phyloP scores from a whole-genome alignment of 73 alveolate species.

The Blepharisma japonicum region DNA sequence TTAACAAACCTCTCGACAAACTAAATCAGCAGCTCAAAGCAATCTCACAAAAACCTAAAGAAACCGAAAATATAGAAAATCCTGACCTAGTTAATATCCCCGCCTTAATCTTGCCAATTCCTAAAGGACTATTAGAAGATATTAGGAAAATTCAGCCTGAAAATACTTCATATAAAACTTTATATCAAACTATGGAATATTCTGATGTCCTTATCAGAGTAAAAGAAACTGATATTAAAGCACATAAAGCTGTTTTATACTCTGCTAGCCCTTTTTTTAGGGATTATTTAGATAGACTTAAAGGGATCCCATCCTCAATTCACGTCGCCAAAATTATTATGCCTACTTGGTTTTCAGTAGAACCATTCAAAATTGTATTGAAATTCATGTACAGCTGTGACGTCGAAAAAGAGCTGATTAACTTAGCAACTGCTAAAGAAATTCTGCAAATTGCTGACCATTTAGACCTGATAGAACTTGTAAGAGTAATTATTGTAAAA shows the following conservation, averaged over 20 bases:
- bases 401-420: background rate
- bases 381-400: constrained; percentile 8
- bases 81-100: background rate
- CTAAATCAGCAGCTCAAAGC: background rate
- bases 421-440: background rate
- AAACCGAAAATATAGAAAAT: background rate
- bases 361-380: constrained; percentile 19
- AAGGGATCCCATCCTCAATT: background rate
- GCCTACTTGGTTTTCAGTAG: constrained; percentile 17
- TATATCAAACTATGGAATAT: constrained; percentile 11
- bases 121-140: background rate
- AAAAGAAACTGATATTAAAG: constrained; percentile 15
- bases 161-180: background rate
- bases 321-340: background rate
- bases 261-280: background rate
- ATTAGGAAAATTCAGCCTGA: background rate
- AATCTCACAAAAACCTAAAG: background rate
- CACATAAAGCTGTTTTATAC: constrained; percentile 21
- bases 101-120: background rate
- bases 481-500: background rate
- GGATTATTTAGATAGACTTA: background rate
- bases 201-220: constrained; percentile 7
- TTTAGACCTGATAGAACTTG: background rate
- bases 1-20: background rate
- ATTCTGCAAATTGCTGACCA: constrained; percentile 7